Base-by-base conservation (phyloP, 495 filamentous ascomycete genomes). In the Penicillium canariense region DNA sequence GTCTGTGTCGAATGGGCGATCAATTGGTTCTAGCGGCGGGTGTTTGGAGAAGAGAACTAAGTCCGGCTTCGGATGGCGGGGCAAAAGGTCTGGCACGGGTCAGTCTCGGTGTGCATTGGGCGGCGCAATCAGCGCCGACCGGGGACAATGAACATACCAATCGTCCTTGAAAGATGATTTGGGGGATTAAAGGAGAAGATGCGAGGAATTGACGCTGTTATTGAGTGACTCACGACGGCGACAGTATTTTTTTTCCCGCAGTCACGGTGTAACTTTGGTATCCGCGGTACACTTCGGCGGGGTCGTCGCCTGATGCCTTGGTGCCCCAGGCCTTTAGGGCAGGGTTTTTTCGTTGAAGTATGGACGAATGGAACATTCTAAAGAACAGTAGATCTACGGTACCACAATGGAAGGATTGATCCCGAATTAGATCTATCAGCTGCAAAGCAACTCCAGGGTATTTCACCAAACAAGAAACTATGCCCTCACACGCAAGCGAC, bases 1-100 rank as follows among this genome's bases (percentile, higher is more conserved):
- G 51, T 52, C 28, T 51, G 15, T 47, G 48, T 32, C 17, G 55
- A 46, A 58, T 61, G 53, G 54, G 39, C 26, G 50, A 42, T 54
- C 51, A 46, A 55, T 49, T 51, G 50, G 48, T 52, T 27, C 48
- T 56, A 56, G 53, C 50, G 55, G 55, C 48, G 55, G 60, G 39
- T 56, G 39, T 52, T 40, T 60, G 43, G 50, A 58, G 58, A 55
- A 52, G 48, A 52, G 61, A 54, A 62, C 49, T 47, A 53, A 18
- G 55, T 49, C 60, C 55, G 60, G 55, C 60, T 62, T 62, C 59
- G 49, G 58, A 58, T 63, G 48, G 56, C 60, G 54, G 56, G 58
- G 56, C 57, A 63, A 51, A 58, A 5, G 46, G 27, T 65, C 54
- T 58, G 43, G 34, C 39, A 50, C 49, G 53, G 58, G 60, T 63